Evolutionary conservation across 305 asterid genomes (phyloP).

Genomic region (Plantago lanceolata): DNA sequence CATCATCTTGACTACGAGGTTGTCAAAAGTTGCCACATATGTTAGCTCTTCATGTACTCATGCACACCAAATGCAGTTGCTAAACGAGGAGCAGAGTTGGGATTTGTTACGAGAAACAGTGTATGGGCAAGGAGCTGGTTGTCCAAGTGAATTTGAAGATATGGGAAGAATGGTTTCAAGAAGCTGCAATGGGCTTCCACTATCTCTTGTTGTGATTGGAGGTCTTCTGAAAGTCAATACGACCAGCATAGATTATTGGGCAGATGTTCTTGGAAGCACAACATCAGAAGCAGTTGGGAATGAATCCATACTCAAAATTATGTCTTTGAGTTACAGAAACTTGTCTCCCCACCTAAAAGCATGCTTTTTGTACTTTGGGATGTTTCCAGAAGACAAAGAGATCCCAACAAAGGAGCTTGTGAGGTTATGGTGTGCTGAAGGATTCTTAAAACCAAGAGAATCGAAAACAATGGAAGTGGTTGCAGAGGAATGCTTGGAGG

Average conservation of each 20-base stretch:
- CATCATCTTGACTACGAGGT: too few relatives aligned
- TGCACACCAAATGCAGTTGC: too few relatives aligned
- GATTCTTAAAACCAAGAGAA: too few relatives aligned
- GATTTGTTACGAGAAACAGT: not conserved
- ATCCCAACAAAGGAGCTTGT: too few relatives aligned
- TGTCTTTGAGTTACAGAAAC: not conserved
- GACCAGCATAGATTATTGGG: not conserved
- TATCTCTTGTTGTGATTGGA: not conserved
- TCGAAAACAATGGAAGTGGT: too few relatives aligned
- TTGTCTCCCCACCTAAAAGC: too few relatives aligned
- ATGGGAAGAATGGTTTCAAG: not conserved
- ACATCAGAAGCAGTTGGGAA: not conserved
- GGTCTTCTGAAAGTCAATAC: conserved; percentile 1
- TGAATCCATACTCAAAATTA: not conserved
- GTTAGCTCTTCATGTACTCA: too few relatives aligned
- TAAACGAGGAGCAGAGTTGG: conserved; percentile 7
- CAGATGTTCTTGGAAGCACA: not conserved
- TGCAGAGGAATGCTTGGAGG: too few relatives aligned
- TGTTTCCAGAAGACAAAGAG: too few relatives aligned
- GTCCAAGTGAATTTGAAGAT: not conserved
- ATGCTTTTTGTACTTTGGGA: too few relatives aligned
- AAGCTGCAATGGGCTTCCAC: not conserved
- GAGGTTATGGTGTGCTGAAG: too few relatives aligned
- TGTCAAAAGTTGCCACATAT: too few relatives aligned
- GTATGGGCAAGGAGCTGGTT: not conserved